These are phyloP conservation scores for Leccinum subtestaceum DNA, from an alignment of 768 basidiomycete species.

Conservation along the genomic window DNA sequence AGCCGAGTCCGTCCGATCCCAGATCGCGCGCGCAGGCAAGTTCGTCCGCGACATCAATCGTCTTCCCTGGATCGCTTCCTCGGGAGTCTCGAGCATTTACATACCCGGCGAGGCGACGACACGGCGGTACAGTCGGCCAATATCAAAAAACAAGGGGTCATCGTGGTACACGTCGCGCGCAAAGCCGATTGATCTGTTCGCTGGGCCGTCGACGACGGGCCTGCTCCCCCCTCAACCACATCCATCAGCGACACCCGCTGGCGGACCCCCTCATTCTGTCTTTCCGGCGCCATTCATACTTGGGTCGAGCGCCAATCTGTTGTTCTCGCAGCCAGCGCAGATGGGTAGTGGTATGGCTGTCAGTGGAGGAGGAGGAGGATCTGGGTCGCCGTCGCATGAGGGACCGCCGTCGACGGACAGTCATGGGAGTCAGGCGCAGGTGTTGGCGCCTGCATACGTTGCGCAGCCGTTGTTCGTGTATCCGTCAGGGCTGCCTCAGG, in stretches of 20 bases:
- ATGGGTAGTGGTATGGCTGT: constrained; percentile 1
- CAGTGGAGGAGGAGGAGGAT: constrained; percentile 13
- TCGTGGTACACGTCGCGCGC: constrained; percentile 32
- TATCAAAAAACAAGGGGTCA: constrained; percentile 24
- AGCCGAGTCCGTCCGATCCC: constrained; percentile 33
- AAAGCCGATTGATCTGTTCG: constrained; percentile 29
- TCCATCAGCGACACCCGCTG: background rate
- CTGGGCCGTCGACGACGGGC: constrained; percentile 32
- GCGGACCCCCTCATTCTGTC: background rate
- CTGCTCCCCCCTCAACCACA: constrained; percentile 22
- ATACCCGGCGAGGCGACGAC: constrained; percentile 37
- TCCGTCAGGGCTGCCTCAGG: constrained; percentile 31
- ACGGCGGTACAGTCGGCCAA: constrained; percentile 29
- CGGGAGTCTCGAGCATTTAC: constrained; percentile 47
- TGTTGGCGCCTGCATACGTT: constrained; percentile 29
- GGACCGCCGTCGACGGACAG: constrained; percentile 31
- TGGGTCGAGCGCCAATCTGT: constrained; percentile 29
- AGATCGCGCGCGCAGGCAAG: constrained; percentile 36
- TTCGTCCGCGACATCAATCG: constrained; percentile 38
- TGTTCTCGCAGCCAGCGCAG: constrained; percentile 25
- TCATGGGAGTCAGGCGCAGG: constrained; percentile 28
- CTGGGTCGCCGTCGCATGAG: constrained; percentile 32
- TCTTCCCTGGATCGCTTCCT: constrained; percentile 47
- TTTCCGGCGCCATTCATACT: constrained; percentile 30
- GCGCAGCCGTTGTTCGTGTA: constrained; percentile 31